Evolutionary conservation across 148 eudicot genomes (phyloP), one percentile per base, ranked within the genome.

Genomic region (Pouteria glomerata): DNA sequence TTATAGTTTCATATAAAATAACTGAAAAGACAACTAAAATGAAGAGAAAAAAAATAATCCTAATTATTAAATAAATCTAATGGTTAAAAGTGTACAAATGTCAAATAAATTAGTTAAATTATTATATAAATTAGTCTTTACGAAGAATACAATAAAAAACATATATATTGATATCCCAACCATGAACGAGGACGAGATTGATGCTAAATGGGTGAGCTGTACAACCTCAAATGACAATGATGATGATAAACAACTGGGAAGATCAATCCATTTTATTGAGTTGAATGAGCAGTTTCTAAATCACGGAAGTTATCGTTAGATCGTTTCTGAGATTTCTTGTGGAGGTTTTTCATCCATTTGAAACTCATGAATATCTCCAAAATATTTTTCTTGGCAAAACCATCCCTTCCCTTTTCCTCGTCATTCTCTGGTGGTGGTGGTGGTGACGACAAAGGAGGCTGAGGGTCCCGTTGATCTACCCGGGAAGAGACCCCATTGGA

Each of bases 381-480:
- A 34, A 76, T 71, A 71, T 85, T 83, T 58, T 15, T 69, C 58
- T 74, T 79, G 64, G 47, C 69, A 41, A 53, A 73, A 0, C 66
- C 83, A 66, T 81, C 77, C 65, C 83, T 84, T 18, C 34, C 71
- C 58, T 82, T 80, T 55, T 81, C 51, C 70, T 73, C 82, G 34
- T 82, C 74, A 21, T 81, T 37, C 4, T 77, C 77, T 24, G 73
- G 63, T 44, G 77, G 23, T 37, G 69, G 52, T 8, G 79, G 81
- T 2, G 85, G 87, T 50, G n/a, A n/a, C n/a, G n/a, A n/a, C n/a
- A n/a, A n/a, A n/a, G 59, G 73, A 16, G 86, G 83, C 57, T 87
- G 85, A 67, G 86, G 84, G 79, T 89, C 97, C 94, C 93, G 88
- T 77, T 88, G 93, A 84, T 91, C 97, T 37, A 91, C 97, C 93